Conservation (phyloP, 2,329 filamentous ascomycete species). For the Trichoderma lentiforme region DNA sequence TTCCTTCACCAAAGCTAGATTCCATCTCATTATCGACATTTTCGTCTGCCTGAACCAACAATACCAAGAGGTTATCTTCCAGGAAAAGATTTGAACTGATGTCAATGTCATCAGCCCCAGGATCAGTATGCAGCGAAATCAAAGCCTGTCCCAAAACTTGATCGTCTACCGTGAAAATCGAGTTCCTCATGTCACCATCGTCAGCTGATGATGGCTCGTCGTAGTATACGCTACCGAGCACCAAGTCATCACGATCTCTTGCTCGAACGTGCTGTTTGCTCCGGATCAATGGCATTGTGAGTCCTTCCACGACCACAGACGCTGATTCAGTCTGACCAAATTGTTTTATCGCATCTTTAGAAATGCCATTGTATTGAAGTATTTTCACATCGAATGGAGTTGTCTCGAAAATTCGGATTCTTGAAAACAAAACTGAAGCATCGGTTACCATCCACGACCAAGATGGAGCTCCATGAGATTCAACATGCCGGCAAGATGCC, state of each 20-base stretch:
- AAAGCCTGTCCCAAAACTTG: background rate
- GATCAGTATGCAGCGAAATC: background rate
- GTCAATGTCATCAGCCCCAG: background rate
- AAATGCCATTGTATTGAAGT: background rate
- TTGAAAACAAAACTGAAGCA: background rate
- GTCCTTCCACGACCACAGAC: background rate
- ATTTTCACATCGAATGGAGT: background rate
- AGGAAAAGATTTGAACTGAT: background rate
- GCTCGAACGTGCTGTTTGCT: background rate
- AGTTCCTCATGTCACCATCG: background rate
- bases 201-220: background rate
- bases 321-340: background rate
- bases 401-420: background rate
- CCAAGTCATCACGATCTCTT: background rate
- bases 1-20: background rate
- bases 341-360: background rate
- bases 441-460: constrained; percentile 16
- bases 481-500: background rate
- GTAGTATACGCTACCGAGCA: background rate
- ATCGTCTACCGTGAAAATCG: background rate
- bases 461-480: background rate
- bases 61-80: background rate
- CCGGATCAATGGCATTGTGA: background rate
- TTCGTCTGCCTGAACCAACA: constrained; percentile 2
- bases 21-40: background rate